phyloP scores from a whole-genome alignment of 352 stramenopile species.

The Pythium vanterpoolii region DNA sequence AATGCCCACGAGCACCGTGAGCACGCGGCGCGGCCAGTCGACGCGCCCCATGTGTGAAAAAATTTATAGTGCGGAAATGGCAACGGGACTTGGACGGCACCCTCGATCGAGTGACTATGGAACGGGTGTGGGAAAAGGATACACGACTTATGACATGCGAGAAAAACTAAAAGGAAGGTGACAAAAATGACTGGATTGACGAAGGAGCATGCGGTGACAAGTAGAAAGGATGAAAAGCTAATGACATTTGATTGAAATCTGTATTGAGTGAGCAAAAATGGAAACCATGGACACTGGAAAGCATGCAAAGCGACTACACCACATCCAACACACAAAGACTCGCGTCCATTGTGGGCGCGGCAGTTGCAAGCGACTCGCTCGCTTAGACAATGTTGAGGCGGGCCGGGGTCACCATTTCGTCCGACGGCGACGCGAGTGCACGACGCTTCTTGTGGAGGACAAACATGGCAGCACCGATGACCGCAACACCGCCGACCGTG shows the following conservation, averaged over 20 bases:
- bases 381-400: slow-evolving; percentile 17
- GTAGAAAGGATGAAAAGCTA: too few species aligned
- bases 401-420: slow-evolving; percentile 9
- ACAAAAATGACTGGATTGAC: too few species aligned
- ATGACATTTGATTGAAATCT: too few species aligned
- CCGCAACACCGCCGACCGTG: slow-evolving; percentile 14
- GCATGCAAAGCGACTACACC: not conserved
- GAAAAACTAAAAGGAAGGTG: too few species aligned
- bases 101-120: not conserved
- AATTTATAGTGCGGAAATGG: not conserved
- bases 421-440: not conserved
- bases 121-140: too few species aligned
- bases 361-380: too few species aligned
- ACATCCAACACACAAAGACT: not conserved
- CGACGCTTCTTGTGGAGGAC: slow-evolving; percentile 18
- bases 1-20: slow-evolving; percentile 58
- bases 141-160: too few species aligned
- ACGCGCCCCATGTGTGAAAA: slow-evolving; percentile 27
- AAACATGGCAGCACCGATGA: slow-evolving; percentile 14
- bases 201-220: too few species aligned
- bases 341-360: not conserved
- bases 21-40: slow-evolving; percentile 50
- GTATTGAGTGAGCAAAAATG: too few species aligned
- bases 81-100: not conserved
- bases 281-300: too few species aligned